These are phyloP conservation scores for Castanea crenata DNA, from an alignment of 306 rosid species.

Conservation along the genomic window DNA sequence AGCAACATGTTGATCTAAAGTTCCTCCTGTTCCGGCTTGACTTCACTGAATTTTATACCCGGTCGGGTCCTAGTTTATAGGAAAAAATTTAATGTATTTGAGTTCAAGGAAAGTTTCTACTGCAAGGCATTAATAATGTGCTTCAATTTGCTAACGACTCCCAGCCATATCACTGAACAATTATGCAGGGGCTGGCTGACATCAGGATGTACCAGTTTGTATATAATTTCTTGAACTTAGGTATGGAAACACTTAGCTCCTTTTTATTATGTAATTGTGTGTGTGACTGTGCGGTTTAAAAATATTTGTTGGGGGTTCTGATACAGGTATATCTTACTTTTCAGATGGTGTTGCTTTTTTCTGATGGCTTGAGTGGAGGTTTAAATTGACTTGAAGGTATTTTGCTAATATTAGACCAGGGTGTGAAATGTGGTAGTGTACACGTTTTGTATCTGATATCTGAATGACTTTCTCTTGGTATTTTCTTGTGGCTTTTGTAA, in stretches of 20 bases:
- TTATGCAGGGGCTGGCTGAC: slow-evolving; percentile 40
- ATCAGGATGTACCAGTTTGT: slow-evolving; percentile 32
- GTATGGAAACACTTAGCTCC: slow-evolving; percentile 33
- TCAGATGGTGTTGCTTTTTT: slow-evolving; percentile 39
- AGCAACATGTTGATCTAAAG: slow-evolving; percentile 93
- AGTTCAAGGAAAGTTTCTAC: slow-evolving; percentile 28
- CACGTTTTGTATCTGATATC: slow-evolving; percentile 43
- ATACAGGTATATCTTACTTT: slow-evolving; percentile 11
- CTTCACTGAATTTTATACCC: slow-evolving; percentile 84
- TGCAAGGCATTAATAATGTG: slow-evolving; percentile 24
- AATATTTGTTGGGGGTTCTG: slow-evolving; percentile 12
- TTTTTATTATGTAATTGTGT: not conserved
- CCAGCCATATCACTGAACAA: slow-evolving; percentile 31
- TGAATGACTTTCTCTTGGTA: slow-evolving; percentile 36
- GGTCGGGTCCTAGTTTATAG: slow-evolving; percentile 52
- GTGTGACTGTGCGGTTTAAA: not conserved
- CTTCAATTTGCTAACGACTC: slow-evolving; percentile 28
- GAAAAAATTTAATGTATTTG: slow-evolving; percentile 21
- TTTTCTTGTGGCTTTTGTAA: slow-evolving; percentile 39
- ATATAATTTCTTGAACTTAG: slow-evolving; percentile 38
- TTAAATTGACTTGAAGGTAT: slow-evolving; percentile 45
- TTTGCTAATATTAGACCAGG: slow-evolving; percentile 33
- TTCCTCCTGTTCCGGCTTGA: slow-evolving; percentile 96
- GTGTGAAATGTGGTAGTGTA: slow-evolving; percentile 40
- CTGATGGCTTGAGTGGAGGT: slow-evolving; percentile 46